These are phyloP conservation scores for Panicum miliaceum DNA, from an alignment of 176 grass and related monocot genomes.

Conservation along the genomic window DNA sequence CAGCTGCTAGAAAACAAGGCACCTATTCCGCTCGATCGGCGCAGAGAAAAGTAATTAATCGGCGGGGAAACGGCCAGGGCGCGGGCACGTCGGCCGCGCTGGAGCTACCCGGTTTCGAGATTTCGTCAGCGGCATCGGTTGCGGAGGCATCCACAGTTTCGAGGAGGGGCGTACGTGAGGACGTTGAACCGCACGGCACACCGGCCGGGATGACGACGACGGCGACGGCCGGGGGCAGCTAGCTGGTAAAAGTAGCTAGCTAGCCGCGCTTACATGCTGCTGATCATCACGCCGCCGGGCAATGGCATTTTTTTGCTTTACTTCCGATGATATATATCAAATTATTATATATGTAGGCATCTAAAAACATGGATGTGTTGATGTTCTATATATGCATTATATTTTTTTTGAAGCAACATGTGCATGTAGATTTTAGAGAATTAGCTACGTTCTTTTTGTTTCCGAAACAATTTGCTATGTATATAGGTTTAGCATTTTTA, in stretches of 20 bases:
- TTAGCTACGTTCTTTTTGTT: too few relatives aligned
- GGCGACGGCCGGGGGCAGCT: neutral
- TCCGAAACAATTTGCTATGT: too few relatives aligned
- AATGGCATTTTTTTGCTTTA: neutral
- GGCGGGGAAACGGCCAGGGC: conserved; percentile 18
- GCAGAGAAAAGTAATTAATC: neutral
- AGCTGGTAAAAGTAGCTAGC: conserved; percentile 24
- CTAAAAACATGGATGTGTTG: neutral
- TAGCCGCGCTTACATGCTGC: neutral
- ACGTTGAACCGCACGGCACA: conserved; percentile 39
- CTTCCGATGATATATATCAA: neutral
- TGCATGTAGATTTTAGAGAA: neutral
- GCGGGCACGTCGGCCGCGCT: neutral
- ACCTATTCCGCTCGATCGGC: neutral
- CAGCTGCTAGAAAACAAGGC: conserved; percentile 23
- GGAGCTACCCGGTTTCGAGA: conserved; percentile 6
- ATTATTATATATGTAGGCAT: neutral
- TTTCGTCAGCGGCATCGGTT: conserved; percentile 38
- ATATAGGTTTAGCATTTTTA: too few relatives aligned
- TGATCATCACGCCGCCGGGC: neutral
- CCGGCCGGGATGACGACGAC: neutral
- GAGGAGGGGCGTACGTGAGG: conserved; percentile 25
- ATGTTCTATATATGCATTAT: neutral
- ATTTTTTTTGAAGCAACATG: neutral
- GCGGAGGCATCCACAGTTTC: conserved; percentile 29